A percentile compares a stretch with the other conserved stretches of the same genome.
Evolutionary conservation across 2,329 filamentous ascomycete genomes (phyloP).

Genomic region (Aciculosporium take): DNA sequence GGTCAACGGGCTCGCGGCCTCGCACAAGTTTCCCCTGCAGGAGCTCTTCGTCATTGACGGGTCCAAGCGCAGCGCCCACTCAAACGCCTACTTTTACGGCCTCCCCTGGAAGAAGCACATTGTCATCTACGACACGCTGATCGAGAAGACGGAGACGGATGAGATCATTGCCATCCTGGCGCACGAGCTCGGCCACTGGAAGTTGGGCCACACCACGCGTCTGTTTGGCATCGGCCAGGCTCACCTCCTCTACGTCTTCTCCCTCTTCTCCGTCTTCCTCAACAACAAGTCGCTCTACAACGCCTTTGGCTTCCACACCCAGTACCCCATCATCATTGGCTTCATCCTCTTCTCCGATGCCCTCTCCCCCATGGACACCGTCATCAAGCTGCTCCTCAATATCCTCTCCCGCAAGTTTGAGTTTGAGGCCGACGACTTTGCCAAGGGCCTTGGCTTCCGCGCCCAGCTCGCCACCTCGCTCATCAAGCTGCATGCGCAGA

Average conservation of each 20-base stretch:
- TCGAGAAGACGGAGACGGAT: constrained; percentile 83
- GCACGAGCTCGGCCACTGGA: constrained; percentile 96
- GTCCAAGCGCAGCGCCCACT: constrained; percentile 74
- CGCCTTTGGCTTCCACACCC: constrained; percentile 73
- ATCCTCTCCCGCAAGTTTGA: constrained; percentile 88
- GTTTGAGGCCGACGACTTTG: constrained; percentile 90
- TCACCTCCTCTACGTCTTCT: constrained; percentile 94
- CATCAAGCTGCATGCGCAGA: constrained; percentile 96
- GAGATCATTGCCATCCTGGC: constrained; percentile 92
- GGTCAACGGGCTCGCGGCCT: constrained; percentile 70
- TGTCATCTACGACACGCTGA: constrained; percentile 94
- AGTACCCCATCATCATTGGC: constrained; percentile 87
- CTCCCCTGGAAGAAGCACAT: constrained; percentile 99
- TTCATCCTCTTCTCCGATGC: constrained; percentile 97
- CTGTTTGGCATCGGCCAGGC: constrained; percentile 76
- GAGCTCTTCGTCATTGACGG: constrained; percentile 92
- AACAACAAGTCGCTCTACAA: constrained; percentile 85
- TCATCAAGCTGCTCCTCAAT: constrained; percentile 93
- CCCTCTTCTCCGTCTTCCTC: constrained; percentile 93
- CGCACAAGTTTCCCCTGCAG: constrained; percentile 78
- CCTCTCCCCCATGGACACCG: constrained; percentile 83
- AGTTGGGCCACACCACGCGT: constrained; percentile 83
- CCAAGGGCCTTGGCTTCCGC: constrained; percentile 69
- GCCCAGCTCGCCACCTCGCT: constrained; percentile 72
- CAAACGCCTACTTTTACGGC: constrained; percentile 91